A percentile compares a stretch with the other conserved stretches of the same genome.
Evolutionary conservation across 495 filamentous ascomycete genomes (phyloP).

Genomic region (Daldinia concentrica): DNA sequence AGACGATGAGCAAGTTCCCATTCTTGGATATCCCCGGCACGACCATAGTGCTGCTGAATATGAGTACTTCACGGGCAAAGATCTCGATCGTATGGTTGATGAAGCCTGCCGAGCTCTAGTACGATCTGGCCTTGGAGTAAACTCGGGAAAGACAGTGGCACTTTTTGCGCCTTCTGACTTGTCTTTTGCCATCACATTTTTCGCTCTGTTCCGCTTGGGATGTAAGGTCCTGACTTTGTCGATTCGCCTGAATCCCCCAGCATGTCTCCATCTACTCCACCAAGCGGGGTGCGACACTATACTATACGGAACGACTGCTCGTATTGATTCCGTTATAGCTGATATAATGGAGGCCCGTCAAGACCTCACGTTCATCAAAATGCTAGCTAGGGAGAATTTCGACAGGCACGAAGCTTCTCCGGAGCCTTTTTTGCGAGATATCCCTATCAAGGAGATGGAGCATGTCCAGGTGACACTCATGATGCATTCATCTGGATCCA

Average conservation of each 20-base stretch:
- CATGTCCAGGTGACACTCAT: constrained; percentile 55
- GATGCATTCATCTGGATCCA: constrained; percentile 68
- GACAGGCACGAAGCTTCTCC: constrained; percentile 41
- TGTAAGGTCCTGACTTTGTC: constrained; percentile 68
- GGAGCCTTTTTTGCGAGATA: constrained; percentile 44
- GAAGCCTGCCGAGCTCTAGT: constrained; percentile 47
- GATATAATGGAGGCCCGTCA: constrained; percentile 51
- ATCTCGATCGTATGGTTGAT: constrained; percentile 65
- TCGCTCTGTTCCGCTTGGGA: constrained; percentile 66
- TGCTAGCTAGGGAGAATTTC: constrained; percentile 49
- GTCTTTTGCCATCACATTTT: constrained; percentile 65
- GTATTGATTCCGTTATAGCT: constrained; percentile 54
- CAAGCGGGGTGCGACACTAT: constrained; percentile 55
- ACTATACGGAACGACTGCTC: constrained; percentile 48
- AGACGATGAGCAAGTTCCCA: constrained; percentile 60
- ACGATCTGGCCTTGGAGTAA: constrained; percentile 49
- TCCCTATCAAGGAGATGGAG: constrained; percentile 51
- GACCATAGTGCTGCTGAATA: constrained; percentile 52
- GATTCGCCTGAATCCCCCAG: constrained; percentile 61
- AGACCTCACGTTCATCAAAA: constrained; percentile 47
- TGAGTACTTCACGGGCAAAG: constrained; percentile 61
- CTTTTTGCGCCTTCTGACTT: constrained; percentile 65
- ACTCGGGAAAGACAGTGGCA: constrained; percentile 56
- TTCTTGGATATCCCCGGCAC: constrained; percentile 61
- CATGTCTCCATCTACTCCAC: constrained; percentile 62